Conservation (phyloP, 2,329 filamentous ascomycete species). For the Xylariaceae sp. region DNA sequence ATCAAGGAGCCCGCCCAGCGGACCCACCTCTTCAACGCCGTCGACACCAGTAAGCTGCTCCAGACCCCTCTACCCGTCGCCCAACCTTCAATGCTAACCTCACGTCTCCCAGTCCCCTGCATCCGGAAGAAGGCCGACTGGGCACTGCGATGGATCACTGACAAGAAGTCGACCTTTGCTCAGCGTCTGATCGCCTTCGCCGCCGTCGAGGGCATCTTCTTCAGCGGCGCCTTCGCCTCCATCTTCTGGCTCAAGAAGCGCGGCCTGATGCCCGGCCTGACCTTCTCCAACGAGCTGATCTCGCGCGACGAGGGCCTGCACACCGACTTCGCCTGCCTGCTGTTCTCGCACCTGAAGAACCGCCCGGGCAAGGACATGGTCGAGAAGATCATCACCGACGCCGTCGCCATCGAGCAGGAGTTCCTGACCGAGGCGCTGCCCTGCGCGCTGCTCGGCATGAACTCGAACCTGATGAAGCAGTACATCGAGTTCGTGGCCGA, state of each 20-base stretch:
- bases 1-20: constrained; percentile 96
- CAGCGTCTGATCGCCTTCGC: constrained; percentile 95
- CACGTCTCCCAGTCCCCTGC: constrained; percentile 62
- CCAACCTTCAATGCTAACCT: constrained; percentile 8
- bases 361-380: constrained; percentile 78
- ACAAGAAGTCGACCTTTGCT: constrained; percentile 89
- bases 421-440: constrained; percentile 95
- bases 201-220: constrained; percentile 98
- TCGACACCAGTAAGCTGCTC: constrained; percentile 74
- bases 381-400: constrained; percentile 84
- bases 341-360: constrained; percentile 96
- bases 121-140: constrained; percentile 99
- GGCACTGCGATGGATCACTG: constrained; percentile 90
- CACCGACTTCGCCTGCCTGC: constrained; percentile 95
- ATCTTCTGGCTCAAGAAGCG: constrained; percentile 99
- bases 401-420: constrained; percentile 91
- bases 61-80: not conserved
- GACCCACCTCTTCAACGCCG: constrained; percentile 93
- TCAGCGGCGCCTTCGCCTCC: constrained; percentile 94
- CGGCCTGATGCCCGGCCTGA: constrained; percentile 94
- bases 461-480: constrained; percentile 94
- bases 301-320: constrained; percentile 98
- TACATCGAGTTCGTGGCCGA: constrained; percentile 99
- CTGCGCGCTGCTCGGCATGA: constrained; percentile 93
- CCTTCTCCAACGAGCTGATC: constrained; percentile 99